Evolutionary conservation across 768 basidiomycete genomes (phyloP).

Genomic region (Suillus luteus): DNA sequence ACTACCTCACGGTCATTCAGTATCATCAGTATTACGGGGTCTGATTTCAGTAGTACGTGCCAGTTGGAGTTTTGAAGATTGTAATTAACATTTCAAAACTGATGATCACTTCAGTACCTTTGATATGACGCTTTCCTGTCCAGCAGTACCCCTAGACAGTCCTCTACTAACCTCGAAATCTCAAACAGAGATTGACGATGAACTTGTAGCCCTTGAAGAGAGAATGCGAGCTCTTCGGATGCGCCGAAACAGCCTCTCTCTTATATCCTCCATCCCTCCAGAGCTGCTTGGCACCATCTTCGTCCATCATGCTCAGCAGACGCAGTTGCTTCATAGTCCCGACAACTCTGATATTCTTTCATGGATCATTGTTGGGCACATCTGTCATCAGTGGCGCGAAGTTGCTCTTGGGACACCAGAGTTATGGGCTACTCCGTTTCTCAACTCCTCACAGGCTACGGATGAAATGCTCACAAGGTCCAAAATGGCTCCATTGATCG

Average conservation of each 20-base stretch:
- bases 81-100: background rate
- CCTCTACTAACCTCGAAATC: background rate
- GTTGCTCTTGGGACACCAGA: constrained; percentile 40
- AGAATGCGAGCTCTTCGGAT: constrained; percentile 10
- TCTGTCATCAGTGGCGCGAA: constrained; percentile 38
- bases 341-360: background rate
- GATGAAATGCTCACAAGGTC: constrained; percentile 48
- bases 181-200: constrained; percentile 11
- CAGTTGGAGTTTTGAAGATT: background rate
- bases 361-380: constrained; percentile 12
- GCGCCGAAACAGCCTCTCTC: constrained; percentile 12
- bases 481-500: constrained; percentile 37
- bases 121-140: background rate
- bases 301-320: constrained; percentile 3
- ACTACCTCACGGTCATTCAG: background rate
- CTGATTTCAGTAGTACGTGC: background rate
- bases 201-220: constrained; percentile 5
- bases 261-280: constrained; percentile 11
- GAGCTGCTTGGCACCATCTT: constrained; percentile 13
- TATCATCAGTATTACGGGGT: background rate
- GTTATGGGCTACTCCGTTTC: constrained; percentile 42
- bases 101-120: background rate
- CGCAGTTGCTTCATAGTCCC: background rate
- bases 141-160: background rate
- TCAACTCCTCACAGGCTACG: constrained; percentile 38